Percentiles rank a stretch among this genome's conserved stretches.
Conservation (phyloP, 225 moss, liverwort and hornwort genomes). For the Ulota crispa region DNA sequence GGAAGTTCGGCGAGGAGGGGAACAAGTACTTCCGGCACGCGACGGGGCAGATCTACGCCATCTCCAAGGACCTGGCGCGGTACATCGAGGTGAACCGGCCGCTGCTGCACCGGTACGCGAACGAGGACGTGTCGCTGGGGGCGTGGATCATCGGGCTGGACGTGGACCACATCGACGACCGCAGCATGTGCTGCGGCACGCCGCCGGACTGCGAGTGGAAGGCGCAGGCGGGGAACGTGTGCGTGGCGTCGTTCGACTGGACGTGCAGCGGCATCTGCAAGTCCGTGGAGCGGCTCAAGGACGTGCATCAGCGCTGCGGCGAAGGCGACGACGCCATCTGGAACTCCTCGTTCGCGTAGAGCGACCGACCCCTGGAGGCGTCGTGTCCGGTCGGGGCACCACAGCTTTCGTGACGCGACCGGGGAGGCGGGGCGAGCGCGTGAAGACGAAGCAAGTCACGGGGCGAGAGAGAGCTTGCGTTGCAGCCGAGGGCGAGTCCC, state of each 20-base stretch:
- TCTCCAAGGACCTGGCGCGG: slow-evolving; percentile 81
- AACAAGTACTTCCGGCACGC: slow-evolving; percentile 98
- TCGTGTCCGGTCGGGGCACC: too few relatives aligned
- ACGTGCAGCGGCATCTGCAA: slow-evolving; percentile 97
- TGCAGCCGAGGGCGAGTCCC: slow-evolving; percentile 26
- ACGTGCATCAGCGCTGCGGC: slow-evolving; percentile 90
- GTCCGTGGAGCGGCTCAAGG: slow-evolving; percentile 85
- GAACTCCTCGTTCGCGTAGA: slow-evolving; percentile 56
- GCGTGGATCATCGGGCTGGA: slow-evolving; percentile 99
- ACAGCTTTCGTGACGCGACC: background rate
- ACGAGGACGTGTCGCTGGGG: slow-evolving; percentile 95
- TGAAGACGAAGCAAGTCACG: background rate
- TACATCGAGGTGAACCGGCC: slow-evolving; percentile 82
- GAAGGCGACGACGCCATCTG: slow-evolving; percentile 92
- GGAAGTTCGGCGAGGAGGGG: slow-evolving; percentile 99
- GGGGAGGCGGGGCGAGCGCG: too few relatives aligned
- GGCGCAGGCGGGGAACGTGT: slow-evolving; percentile 97
- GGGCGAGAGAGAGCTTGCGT: slow-evolving; percentile 14
- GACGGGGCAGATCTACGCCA: slow-evolving; percentile 94
- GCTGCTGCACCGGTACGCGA: slow-evolving; percentile 87
- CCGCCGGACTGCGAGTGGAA: slow-evolving; percentile 99
- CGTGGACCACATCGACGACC: slow-evolving; percentile 95
- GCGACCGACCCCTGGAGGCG: background rate
- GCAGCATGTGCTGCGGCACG: slow-evolving; percentile 98
- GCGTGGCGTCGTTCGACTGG: slow-evolving; percentile 98